These are phyloP conservation scores for Tylopilus subfusipes DNA, from an alignment of 768 basidiomycete species.

Conservation along the genomic window DNA sequence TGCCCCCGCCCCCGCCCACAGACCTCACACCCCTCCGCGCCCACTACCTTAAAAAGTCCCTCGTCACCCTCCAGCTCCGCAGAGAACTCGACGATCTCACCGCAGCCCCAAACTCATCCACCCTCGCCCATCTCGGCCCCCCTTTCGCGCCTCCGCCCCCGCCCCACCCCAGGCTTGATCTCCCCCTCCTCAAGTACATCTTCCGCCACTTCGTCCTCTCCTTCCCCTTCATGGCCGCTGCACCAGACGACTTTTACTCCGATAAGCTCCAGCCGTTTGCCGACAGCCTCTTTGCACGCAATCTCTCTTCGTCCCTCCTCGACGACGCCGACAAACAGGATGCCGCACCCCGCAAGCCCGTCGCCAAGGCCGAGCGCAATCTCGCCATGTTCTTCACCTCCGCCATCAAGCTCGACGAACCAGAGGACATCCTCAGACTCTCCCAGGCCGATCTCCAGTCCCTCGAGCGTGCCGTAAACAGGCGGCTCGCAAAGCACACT, in stretches of 20 bases:
- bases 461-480: slow-evolving; percentile 68
- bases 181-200: slow-evolving; percentile 86
- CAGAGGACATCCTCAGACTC: slow-evolving; percentile 87
- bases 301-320: slow-evolving; percentile 53
- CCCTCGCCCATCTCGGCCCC: slow-evolving; percentile 83
- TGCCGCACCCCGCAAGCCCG: slow-evolving; percentile 61
- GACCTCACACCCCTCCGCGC: slow-evolving; percentile 82
- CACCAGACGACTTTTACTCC: slow-evolving; percentile 89
- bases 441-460: slow-evolving; percentile 80
- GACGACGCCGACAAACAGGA: slow-evolving; percentile 58
- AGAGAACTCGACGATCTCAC: slow-evolving; percentile 73
- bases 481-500: slow-evolving; percentile 47
- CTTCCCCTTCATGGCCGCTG: slow-evolving; percentile 90
- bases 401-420: slow-evolving; percentile 77
- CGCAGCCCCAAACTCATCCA: slow-evolving; percentile 46
- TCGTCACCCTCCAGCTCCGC: slow-evolving; percentile 81
- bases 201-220: slow-evolving; percentile 92
- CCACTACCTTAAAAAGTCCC: slow-evolving; percentile 97
- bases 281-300: slow-evolving; percentile 74
- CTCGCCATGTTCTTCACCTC: slow-evolving; percentile 77
- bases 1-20: not conserved
- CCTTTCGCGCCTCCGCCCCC: slow-evolving; percentile 77
- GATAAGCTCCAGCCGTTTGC: slow-evolving; percentile 95
- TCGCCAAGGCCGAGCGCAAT: slow-evolving; percentile 81
- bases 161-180: slow-evolving; percentile 55